A percentile compares a stretch with the other conserved stretches of the same genome.
Conservation (phyloP, 1,139 yeast species). For the Hanseniaspora sp. region DNA sequence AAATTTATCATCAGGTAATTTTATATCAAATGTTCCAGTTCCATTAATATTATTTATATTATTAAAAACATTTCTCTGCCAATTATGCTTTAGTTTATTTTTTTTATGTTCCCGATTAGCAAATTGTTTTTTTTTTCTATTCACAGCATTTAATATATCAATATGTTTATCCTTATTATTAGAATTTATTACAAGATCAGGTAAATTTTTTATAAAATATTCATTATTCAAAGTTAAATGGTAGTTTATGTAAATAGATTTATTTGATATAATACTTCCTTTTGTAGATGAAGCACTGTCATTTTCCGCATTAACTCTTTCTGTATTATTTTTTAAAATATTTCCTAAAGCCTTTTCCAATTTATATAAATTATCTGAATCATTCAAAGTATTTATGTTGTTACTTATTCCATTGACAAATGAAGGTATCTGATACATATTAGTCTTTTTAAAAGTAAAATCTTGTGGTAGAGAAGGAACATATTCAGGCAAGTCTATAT, state of each 20-base stretch:
- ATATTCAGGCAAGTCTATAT: slow-evolving; percentile 8
- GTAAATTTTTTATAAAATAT: slow-evolving; percentile 9
- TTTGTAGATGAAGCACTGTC: not conserved
- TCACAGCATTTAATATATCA: slow-evolving; percentile 4
- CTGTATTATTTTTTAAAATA: not conserved
- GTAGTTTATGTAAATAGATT: slow-evolving; percentile 6
- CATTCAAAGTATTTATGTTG: slow-evolving; percentile 1
- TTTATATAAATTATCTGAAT: slow-evolving; percentile 6
- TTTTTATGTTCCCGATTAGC: not conserved
- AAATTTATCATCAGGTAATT: slow-evolving; percentile 8
- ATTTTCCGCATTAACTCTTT: not conserved
- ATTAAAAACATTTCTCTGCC: slow-evolving; percentile 6
- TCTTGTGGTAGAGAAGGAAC: slow-evolving; percentile 7
- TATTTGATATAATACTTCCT: slow-evolving; percentile 2
- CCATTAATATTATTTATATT: not conserved
- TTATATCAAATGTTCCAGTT: slow-evolving; percentile 2
- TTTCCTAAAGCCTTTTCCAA: not conserved
- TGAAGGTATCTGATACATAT: slow-evolving; percentile 5
- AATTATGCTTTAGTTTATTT: not conserved
- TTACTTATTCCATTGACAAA: slow-evolving; percentile 5
- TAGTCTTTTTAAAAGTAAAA: slow-evolving; percentile 10
- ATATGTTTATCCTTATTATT: not conserved
- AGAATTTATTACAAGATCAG: not conserved
- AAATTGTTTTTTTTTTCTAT: not conserved
- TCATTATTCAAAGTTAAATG: slow-evolving; percentile 10